Base-by-base conservation (phyloP, 208 protist genomes). In the Porcisia deanei region DNA sequence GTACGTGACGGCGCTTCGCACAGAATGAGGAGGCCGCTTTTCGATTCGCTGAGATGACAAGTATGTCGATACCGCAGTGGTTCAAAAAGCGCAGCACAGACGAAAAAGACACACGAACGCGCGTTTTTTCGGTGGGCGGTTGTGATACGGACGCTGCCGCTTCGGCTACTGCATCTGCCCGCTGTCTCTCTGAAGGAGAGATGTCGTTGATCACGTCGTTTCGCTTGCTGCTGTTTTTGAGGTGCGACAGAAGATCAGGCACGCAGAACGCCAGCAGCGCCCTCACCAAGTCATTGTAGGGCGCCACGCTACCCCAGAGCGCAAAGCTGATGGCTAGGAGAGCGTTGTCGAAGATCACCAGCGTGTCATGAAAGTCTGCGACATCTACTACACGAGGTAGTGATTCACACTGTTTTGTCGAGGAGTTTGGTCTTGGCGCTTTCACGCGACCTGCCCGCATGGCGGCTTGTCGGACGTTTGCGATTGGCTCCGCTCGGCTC, bases 271-370 rank as follows among this genome's bases (percentile, higher is more conserved):
- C 7, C 58, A 67, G 53, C 37, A 80, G 66, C 12, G 83, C 85
- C 30, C 64, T 22, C 58, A 89, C 76, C 45, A 96, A 67, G 39
- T 91, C 91, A 64, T 91, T 90, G 80, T 85, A 80, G 30, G 85
- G 85, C 39, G 81, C 57, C 4, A 87, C 81, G 22, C 79, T 90
- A 47, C 81, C 79, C 84, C 88, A 94, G 25, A 96, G 79, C 14
- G 81, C 63, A 45, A 94, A 75, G 54, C 86, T 87, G 30, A 91
- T 45, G 22, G 89, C 89, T 41, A 91, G 74, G 52, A 90, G 57
- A 54, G 93, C 63, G 66, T 80, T 92, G 47, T 92, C 85, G 67
- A 88, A 89, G 2, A 75, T 73, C 14, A 89, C 60, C 47, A 86
- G 25, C 0, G 80, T 73, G 52, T 80, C 81, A 45, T 53, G 53